A percentile compares a stretch with the other conserved stretches of the same genome.
These are phyloP conservation scores for Plantago rigida DNA, from an alignment of 305 asterid genomes.

Conservation along the genomic window DNA sequence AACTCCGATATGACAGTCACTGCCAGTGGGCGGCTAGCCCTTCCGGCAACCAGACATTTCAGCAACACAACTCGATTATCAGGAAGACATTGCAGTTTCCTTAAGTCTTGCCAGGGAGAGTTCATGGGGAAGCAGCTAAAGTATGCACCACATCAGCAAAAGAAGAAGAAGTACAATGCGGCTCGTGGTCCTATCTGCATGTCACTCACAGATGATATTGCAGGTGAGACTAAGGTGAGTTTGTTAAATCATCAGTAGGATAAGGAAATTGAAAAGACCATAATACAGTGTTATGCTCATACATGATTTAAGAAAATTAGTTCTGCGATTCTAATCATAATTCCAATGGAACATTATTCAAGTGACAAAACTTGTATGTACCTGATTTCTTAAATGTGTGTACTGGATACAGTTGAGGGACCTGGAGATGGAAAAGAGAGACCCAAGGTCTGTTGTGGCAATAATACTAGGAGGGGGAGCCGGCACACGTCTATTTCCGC, in stretches of 20 bases:
- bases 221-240: constrained; percentile 79
- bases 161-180: constrained; percentile 23
- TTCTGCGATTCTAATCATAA: too few relatives aligned
- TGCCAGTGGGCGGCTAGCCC: constrained; percentile 45
- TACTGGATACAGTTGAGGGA: constrained; percentile 47
- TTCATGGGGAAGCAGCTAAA: constrained; percentile 64
- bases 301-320: too few relatives aligned
- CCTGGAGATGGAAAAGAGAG: constrained; percentile 59
- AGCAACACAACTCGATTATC: constrained; percentile 32
- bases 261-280: too few relatives aligned
- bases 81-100: constrained; percentile 30
- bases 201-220: constrained; percentile 55
- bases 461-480: constrained; percentile 98
- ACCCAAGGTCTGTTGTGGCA: constrained; percentile 70
- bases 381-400: constrained; percentile 2
- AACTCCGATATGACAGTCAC: constrained; percentile 44
- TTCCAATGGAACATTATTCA: not conserved
- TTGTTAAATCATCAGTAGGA: not conserved
- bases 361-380: not conserved
- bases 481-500: constrained; percentile 89
- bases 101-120: constrained; percentile 58
- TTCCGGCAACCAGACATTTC: constrained; percentile 44
- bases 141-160: constrained; percentile 30
- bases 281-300: too few relatives aligned
- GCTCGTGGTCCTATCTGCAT: constrained; percentile 35